Evolutionary conservation across 805 yeast genomes (phyloP).

Genomic region (Wilhelminamyces savonicus): DNA sequence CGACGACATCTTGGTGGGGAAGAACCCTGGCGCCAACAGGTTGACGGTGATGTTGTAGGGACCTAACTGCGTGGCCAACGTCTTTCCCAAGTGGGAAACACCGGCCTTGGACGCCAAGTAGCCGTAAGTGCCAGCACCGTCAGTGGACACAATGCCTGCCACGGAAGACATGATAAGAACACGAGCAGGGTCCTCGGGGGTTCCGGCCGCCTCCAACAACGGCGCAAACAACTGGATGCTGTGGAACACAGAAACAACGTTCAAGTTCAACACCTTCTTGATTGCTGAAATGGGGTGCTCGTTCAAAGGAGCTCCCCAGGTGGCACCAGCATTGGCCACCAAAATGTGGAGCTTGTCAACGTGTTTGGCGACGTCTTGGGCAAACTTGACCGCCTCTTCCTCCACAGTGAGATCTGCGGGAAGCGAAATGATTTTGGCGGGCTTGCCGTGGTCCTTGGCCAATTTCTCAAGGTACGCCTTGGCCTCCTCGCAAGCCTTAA

Average conservation of each 20-base stretch:
- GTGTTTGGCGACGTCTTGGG: slow-evolving; percentile 29
- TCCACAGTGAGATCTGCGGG: slow-evolving; percentile 53
- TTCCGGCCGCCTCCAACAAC: slow-evolving; percentile 46
- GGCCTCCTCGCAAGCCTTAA: slow-evolving; percentile 55
- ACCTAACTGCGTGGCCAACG: slow-evolving; percentile 60
- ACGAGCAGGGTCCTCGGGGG: slow-evolving; percentile 53
- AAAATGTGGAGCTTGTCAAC: slow-evolving; percentile 52
- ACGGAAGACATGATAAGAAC: slow-evolving; percentile 63
- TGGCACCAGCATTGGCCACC: slow-evolving; percentile 74
- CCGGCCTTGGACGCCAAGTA: slow-evolving; percentile 73
- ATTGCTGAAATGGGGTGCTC: slow-evolving; percentile 57
- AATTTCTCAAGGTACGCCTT: slow-evolving; percentile 32
- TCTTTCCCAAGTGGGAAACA: slow-evolving; percentile 59
- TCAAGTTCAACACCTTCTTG: slow-evolving; percentile 56
- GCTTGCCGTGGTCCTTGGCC: slow-evolving; percentile 27
- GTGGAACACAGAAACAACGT: slow-evolving; percentile 62
- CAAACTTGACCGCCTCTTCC: slow-evolving; percentile 41
- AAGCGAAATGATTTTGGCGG: slow-evolving; percentile 32
- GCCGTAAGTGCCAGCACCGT: slow-evolving; percentile 58
- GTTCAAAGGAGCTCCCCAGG: slow-evolving; percentile 66
- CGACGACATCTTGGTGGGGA: slow-evolving; percentile 69
- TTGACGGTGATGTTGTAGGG: slow-evolving; percentile 64
- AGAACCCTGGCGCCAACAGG: slow-evolving; percentile 69
- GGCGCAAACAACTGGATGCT: slow-evolving; percentile 61
- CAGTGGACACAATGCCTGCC: slow-evolving; percentile 42